Percentiles rank a stretch among this genome's conserved stretches.
Conservation (phyloP, 345 rosid genomes). For the Populus simonii region DNA sequence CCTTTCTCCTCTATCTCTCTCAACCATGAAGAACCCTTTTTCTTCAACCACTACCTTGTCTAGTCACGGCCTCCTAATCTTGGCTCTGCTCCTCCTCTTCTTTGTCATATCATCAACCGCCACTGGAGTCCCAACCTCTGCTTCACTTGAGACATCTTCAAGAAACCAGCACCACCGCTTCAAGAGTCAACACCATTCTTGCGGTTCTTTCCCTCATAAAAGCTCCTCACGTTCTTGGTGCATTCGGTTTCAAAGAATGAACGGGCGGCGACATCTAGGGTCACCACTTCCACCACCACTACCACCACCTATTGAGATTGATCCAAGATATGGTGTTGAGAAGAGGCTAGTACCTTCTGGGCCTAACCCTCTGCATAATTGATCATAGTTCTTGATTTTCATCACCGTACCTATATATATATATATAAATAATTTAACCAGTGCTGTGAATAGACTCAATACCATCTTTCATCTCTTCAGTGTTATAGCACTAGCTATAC, state of each 20-base stretch:
- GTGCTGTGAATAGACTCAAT: neutral
- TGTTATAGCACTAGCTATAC: neutral
- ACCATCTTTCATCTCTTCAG: neutral
- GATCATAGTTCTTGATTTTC: constrained; percentile 6
- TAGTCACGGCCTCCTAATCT: neutral
- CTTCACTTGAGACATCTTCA: constrained; percentile 4
- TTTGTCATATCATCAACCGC: neutral
- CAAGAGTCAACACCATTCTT: constrained; percentile 16
- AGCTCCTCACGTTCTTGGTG: constrained; percentile 34
- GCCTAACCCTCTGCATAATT: constrained; percentile 74
- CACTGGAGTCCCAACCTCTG: neutral
- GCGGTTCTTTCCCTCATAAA: constrained; percentile 29
- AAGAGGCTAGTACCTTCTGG: constrained; percentile 69
- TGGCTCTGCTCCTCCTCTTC: neutral
- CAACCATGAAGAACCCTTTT: constrained; percentile 6
- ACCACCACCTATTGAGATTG: constrained; percentile 33
- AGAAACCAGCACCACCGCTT: constrained; percentile 15
- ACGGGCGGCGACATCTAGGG: neutral
- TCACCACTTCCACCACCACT: constrained; percentile 1
- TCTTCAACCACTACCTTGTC: constrained; percentile 4
- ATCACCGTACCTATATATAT: neutral
- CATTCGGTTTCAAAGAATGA: constrained; percentile 37
- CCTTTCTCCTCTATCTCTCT: neutral
- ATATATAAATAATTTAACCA: neutral
- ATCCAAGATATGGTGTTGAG: constrained; percentile 60